Evolutionary conservation across 305 asterid genomes (phyloP).

Genomic region (Nicotiana rustica): DNA sequence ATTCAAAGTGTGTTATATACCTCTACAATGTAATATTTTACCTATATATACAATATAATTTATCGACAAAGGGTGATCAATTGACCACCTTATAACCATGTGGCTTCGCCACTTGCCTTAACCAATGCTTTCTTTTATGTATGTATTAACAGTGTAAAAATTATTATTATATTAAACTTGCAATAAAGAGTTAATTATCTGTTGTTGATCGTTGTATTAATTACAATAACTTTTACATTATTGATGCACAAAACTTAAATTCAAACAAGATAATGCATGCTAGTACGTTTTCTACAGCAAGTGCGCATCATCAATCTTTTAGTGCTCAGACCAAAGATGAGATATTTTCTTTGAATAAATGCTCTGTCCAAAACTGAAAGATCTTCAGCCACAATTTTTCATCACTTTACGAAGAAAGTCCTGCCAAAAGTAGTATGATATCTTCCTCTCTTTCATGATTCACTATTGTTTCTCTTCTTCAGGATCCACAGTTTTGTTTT

Average conservation of each 20-base stretch:
- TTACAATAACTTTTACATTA: no score
- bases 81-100: no score
- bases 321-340: neutral
- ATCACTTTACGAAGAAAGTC: slow-evolving; percentile 32
- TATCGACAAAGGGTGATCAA: no score
- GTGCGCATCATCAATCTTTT: slow-evolving; percentile 21
- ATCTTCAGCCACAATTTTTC: slow-evolving; percentile 35
- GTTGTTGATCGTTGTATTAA: no score
- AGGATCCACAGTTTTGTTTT: slow-evolving; percentile 37
- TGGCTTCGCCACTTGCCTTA: no score
- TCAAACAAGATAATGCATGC: neutral
- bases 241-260: neutral
- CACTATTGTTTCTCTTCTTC: neutral
- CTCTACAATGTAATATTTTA: no score
- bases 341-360: slow-evolving; percentile 30
- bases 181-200: no score
- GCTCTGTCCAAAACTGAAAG: neutral
- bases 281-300: slow-evolving; percentile 15
- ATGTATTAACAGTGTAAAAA: no score
- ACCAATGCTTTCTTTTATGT: no score
- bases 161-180: no score
- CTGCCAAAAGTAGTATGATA: slow-evolving; percentile 39
- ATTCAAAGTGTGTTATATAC: no score
- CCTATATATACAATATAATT: no score
- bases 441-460: slow-evolving; percentile 36